Base-by-base conservation (phyloP, 768 basidiomycete species). In the Rhizopogon vesiculosus region DNA sequence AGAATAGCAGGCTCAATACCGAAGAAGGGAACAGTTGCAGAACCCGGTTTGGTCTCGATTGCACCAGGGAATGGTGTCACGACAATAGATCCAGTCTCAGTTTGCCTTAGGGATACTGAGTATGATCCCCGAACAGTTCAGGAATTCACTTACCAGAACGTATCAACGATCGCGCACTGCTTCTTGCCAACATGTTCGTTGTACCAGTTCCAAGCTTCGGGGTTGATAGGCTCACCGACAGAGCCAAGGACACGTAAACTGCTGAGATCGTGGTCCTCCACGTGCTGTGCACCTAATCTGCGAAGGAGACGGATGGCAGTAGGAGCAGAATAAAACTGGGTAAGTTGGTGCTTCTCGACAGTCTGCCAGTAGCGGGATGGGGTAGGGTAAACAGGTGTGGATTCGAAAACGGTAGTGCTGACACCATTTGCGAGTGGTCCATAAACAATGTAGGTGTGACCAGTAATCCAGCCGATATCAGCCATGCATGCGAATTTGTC, bases 131-230 rank as follows among this genome's bases (percentile, higher is more conserved):
- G 12, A 22, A 13, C 33, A 44, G 42, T 41, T 35, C 28, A 22
- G 42, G 43, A 12, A 45, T n/a, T 18, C 29, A 68, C 77, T 38
- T 59, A 80, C 85, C 91, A 94, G 74, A 85, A 94, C 3, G 92
- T 96, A 73, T 97, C 94, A 42, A 96, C 94, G 61, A 98, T 86
- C 6, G 96, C 93, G 67, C 92, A 95, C 70, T 98, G 81, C 61
- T 72, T 78, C 65, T 82, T 81, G 9, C 96, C 97, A 53, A 97
- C 94, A 66, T 93, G 84, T 66, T 97, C 93, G 70, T 96, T 93
- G 74, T 95, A 97, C 96, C 96, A 98, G 64, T 95, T 83, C 96
- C 97, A 98, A 10, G 96, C 96, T 70, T 98, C 96, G 28, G 95
- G 94, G 72, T 98, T 98, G 78, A 99, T 98, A 1, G 97, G 97